phyloP scores from a whole-genome alignment of 1,284 basidiomycete species.

The Trichosporon ovoides region DNA sequence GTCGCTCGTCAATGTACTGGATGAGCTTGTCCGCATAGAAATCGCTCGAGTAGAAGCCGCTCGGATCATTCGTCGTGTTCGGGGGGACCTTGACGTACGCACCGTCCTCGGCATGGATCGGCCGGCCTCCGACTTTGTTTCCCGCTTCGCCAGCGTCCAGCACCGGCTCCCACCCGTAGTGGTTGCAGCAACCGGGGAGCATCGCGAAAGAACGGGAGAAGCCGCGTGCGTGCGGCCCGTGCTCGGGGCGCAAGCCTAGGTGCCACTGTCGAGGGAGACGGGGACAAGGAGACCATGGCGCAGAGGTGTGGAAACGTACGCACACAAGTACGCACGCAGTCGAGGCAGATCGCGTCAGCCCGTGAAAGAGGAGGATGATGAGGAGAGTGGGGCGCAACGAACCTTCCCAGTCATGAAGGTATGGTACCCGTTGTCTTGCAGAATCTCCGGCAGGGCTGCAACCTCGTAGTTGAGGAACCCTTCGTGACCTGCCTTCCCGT shows the following conservation, averaged over 20 bases:
- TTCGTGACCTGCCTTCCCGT: constrained; percentile 8
- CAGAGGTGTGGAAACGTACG: not conserved
- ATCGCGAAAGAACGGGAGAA: constrained; percentile 31
- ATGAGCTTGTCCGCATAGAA: constrained; percentile 29
- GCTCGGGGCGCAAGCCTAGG: constrained; percentile 30
- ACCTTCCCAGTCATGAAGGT: constrained; percentile 18
- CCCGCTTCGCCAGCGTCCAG: constrained; percentile 11
- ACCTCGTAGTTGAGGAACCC: constrained; percentile 18
- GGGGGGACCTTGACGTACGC: not conserved
- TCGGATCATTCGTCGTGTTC: constrained; percentile 5
- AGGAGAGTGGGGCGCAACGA: constrained; percentile 5
- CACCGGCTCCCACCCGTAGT: constrained; percentile 25
- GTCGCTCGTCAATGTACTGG: constrained; percentile 26
- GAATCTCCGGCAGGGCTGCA: constrained; percentile 31
- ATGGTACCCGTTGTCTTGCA: constrained; percentile 22
- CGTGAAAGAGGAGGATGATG: not conserved
- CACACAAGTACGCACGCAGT: too few species aligned
- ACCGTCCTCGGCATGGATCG: constrained; percentile 8
- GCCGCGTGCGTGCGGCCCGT: constrained; percentile 28
- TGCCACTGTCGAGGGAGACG: constrained; percentile 27
- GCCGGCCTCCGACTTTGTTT: constrained; percentile 11
- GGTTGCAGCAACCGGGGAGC: constrained; percentile 34
- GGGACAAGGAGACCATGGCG: not conserved
- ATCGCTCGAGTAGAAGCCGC: constrained; percentile 31
- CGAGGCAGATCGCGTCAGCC: too few species aligned